These are phyloP conservation scores for Artomyces pyxidatus DNA, from an alignment of 768 basidiomycete species.

Conservation along the genomic window DNA sequence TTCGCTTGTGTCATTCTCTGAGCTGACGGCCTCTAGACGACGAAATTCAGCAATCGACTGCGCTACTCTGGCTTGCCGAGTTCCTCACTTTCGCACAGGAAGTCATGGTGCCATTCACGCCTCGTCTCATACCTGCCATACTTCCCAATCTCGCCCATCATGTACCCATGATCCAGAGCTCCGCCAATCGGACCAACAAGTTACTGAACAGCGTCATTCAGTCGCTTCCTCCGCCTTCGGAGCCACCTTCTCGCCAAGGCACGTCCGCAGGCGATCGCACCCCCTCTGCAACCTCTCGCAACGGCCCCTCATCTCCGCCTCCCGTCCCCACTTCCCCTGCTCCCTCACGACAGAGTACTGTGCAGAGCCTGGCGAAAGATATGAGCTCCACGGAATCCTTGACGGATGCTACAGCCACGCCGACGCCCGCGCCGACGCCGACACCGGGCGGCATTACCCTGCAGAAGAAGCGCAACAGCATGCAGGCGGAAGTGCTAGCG, in stretches of 20 bases:
- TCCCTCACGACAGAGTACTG: slow-evolving; percentile 42
- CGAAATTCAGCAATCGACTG: slow-evolving; percentile 90
- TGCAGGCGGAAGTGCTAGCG: slow-evolving; percentile 1
- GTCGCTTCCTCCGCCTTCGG: slow-evolving; percentile 65
- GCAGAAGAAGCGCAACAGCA: slow-evolving; percentile 13
- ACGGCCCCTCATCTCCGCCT: slow-evolving; percentile 47
- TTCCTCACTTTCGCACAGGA: slow-evolving; percentile 83
- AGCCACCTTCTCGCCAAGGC: slow-evolving; percentile 31
- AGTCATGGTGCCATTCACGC: slow-evolving; percentile 91
- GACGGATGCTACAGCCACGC: slow-evolving; percentile 23
- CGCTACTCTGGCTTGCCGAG: slow-evolving; percentile 89
- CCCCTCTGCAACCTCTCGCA: slow-evolving; percentile 21
- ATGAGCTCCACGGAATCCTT: slow-evolving; percentile 37
- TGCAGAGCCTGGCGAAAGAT: slow-evolving; percentile 32
- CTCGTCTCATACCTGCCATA: slow-evolving; percentile 86
- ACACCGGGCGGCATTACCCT: slow-evolving; percentile 16
- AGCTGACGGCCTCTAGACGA: slow-evolving; percentile 48
- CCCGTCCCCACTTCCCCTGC: slow-evolving; percentile 33
- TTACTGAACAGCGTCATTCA: slow-evolving; percentile 81
- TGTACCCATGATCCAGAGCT: slow-evolving; percentile 78
- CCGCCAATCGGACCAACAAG: slow-evolving; percentile 82
- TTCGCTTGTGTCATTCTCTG: background rate
- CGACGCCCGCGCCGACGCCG: slow-evolving; percentile 20
- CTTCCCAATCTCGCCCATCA: slow-evolving; percentile 93
- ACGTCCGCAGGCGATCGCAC: slow-evolving; percentile 17